Base-by-base conservation (phyloP, 305 asterid genomes). In the Solanum hybrid region DNA sequence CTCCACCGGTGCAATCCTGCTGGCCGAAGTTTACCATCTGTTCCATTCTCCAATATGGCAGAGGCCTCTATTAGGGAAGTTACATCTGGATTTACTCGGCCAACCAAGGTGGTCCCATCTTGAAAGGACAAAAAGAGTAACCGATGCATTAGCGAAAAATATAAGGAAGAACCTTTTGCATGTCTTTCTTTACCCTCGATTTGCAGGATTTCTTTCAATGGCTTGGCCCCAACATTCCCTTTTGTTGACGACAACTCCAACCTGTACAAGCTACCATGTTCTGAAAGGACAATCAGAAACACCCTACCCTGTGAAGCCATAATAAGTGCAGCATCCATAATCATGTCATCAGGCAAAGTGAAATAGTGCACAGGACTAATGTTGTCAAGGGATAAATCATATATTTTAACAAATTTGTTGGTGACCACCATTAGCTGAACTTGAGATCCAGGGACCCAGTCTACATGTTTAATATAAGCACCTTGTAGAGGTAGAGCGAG, bases 401-500 rank as follows among this genome's bases (percentile, higher is more conserved):
- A 96, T 92, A 97, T 95, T 91, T 98, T 97, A 89, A 98, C 98
- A 91, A 96, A 98, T 92, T 93, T 97, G 94, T 96, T 98, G 22
- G 99, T 95, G 90, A 95, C 96, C 91, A 96, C 99, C 99, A 98
- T 96, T 80, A 98, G 93, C 94, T 97, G 99, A 92, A 98, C 99
- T 94, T 98, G 99, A 86, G 99, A 97, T 86, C 99, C 98, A 82
- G 98, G 98, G 91, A 98, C 98, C 99, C 99, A 98, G 87, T 96
- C 98, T 37, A 98, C 95, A 77, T 93, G 95, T 91, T 99, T 95
- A 83, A 98, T 94, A 93, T 98, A 95, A 77, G 99, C 98, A 95
- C 99, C 99, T 91, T 98, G 99, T 91, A 98, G 94, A 92, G 99
- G 99, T 91, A 98, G 94, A 92, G 99, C 97, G 91, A 98, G 99